These are phyloP conservation scores for Cladosporium halotolerans DNA, from an alignment of 2,329 filamentous ascomycete species.

Conservation along the genomic window DNA sequence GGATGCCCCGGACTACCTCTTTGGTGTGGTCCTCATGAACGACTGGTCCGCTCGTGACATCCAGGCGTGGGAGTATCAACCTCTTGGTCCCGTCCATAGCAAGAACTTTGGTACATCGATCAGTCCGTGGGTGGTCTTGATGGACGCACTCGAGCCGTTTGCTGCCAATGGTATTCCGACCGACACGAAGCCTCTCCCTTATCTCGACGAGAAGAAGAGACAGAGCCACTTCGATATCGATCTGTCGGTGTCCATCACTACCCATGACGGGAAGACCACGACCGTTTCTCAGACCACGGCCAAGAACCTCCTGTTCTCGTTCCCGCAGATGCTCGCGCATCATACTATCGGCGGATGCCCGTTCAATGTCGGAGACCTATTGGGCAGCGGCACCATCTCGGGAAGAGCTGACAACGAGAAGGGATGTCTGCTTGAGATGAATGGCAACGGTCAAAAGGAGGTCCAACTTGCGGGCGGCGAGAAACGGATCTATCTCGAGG, in stretches of 20 bases:
- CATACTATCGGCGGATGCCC: slow-evolving; percentile 71
- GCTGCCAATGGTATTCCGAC: slow-evolving; percentile 50
- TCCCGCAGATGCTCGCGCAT: slow-evolving; percentile 76
- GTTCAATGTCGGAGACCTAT: slow-evolving; percentile 65
- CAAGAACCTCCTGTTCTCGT: slow-evolving; percentile 70
- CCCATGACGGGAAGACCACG: slow-evolving; percentile 41
- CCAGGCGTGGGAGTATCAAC: slow-evolving; percentile 78
- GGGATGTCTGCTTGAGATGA: slow-evolving; percentile 69
- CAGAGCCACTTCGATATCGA: slow-evolving; percentile 63
- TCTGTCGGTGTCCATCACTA: slow-evolving; percentile 57
- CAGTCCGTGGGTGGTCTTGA: slow-evolving; percentile 70
- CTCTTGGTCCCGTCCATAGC: slow-evolving; percentile 72
- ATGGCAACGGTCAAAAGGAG: slow-evolving; percentile 58
- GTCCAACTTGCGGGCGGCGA: slow-evolving; percentile 59
- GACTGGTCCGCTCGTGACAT: slow-evolving; percentile 83
- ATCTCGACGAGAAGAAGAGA: slow-evolving; percentile 56
- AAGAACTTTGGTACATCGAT: slow-evolving; percentile 80
- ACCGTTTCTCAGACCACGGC: slow-evolving; percentile 54
- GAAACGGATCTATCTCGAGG: slow-evolving; percentile 64
- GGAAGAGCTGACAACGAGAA: slow-evolving; percentile 53
- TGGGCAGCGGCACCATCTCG: slow-evolving; percentile 74
- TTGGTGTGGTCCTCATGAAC: slow-evolving; percentile 76
- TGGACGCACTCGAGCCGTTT: slow-evolving; percentile 69
- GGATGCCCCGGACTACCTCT: slow-evolving; percentile 64
- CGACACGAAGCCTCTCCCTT: slow-evolving; percentile 51